These are phyloP conservation scores for Microdochium paspali DNA, from an alignment of 2,329 filamentous ascomycete genomes.

Conservation along the genomic window DNA sequence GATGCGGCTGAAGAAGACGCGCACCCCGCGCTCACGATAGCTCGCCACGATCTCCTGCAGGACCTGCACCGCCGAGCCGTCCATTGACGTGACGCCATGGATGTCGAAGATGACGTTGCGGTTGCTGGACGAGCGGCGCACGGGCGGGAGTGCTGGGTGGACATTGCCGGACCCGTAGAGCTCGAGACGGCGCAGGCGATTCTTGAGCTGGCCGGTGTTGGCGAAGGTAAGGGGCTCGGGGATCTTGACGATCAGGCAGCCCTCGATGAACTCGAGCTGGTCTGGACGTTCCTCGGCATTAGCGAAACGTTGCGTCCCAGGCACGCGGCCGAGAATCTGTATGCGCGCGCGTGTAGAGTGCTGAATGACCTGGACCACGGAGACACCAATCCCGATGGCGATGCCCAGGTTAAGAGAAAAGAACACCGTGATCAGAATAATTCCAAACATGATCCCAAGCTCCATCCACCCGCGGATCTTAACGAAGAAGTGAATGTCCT, in stretches of 20 bases:
- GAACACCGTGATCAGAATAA: conserved; percentile 87
- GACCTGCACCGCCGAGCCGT: conserved; percentile 89
- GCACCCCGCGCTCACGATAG: conserved; percentile 69
- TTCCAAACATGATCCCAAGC: conserved; percentile 76
- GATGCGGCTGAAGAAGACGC: conserved; percentile 62
- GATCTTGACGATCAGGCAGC: conserved; percentile 93
- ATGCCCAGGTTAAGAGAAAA: conserved; percentile 93
- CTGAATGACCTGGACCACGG: conserved; percentile 78
- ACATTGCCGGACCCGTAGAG: conserved; percentile 78
- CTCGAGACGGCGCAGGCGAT: conserved; percentile 72
- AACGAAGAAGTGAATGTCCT: conserved; percentile 85
- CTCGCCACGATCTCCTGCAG: conserved; percentile 77
- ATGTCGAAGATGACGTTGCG: conserved; percentile 94
- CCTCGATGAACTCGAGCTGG: conserved; percentile 78
- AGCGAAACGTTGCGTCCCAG: conserved; percentile 74
- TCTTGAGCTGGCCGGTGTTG: conserved; percentile 88
- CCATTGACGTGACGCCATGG: conserved; percentile 90
- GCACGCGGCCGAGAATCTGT: conserved; percentile 86
- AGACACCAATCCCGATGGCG: conserved; percentile 85
- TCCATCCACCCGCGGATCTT: conserved; percentile 80
- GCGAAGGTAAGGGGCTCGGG: conserved; percentile 94
- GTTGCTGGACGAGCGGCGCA: conserved; percentile 72
- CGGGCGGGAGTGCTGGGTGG: conserved; percentile 77
- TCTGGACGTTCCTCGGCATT: conserved; percentile 70
- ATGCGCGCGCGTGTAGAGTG: conserved; percentile 90